Conservation (phyloP, 2,329 filamentous ascomycete genomes). For the Exophiala xenobiotica region DNA sequence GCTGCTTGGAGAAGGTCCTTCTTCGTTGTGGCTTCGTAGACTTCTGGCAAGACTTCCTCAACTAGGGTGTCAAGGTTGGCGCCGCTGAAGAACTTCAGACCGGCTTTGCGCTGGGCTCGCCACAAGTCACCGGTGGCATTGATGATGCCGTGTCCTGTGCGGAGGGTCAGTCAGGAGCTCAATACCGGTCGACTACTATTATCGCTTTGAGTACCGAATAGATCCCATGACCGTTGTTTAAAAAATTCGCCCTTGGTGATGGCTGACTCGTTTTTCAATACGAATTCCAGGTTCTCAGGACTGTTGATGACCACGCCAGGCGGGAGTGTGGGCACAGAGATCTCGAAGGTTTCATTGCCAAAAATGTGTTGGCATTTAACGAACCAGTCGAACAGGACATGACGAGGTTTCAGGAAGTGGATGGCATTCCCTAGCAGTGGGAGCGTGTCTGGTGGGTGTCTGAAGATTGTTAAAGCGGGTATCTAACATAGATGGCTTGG, state of each 20-base stretch:
- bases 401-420: slow-evolving; percentile 59
- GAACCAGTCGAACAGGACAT: slow-evolving; percentile 64
- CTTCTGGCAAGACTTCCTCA: slow-evolving; percentile 56
- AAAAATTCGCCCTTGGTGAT: slow-evolving; percentile 65
- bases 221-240: slow-evolving; percentile 58
- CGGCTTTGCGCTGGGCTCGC: slow-evolving; percentile 63
- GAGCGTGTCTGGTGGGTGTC: slow-evolving; percentile 32
- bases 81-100: slow-evolving; percentile 57
- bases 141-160: slow-evolving; percentile 63
- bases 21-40: slow-evolving; percentile 47
- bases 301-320: slow-evolving; percentile 64
- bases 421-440: slow-evolving; percentile 63
- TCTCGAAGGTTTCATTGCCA: slow-evolving; percentile 61
- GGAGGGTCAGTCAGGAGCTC: too few relatives aligned
- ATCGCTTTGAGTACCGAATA: too few relatives aligned
- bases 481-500: not conserved
- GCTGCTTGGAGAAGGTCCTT: slow-evolving; percentile 37
- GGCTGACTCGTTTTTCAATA: slow-evolving; percentile 60
- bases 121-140: slow-evolving; percentile 65
- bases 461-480: slow-evolving; percentile 2
- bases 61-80: slow-evolving; percentile 59
- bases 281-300: slow-evolving; percentile 61
- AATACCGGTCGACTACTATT: too few relatives aligned
- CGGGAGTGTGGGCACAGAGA: slow-evolving; percentile 62
- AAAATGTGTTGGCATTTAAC: slow-evolving; percentile 56